Evolutionary conservation across 768 basidiomycete species (phyloP), one percentile per base, ranked within the genome.

Genomic region (Boletellus ananiceps): DNA sequence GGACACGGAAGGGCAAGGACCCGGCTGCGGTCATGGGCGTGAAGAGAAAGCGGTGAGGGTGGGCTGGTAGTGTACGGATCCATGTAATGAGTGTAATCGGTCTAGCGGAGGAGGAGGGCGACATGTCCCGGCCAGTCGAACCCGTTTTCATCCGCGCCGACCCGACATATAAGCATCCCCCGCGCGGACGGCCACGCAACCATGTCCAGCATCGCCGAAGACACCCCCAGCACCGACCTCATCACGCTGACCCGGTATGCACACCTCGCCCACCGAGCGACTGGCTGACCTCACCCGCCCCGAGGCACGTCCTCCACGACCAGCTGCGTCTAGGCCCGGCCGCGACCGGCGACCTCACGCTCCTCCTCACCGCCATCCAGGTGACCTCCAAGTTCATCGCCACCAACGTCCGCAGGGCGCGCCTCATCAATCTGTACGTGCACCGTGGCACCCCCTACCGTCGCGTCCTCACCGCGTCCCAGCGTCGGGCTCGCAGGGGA

Each of bases 401-500:
- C 2, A 94, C 92, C 58, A 98, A 97, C 64, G 96, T 99, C 62
- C 84, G 96, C 57, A 91, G 92, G 71, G 96, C 96, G 23, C 82
- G 95, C 42, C 77, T 99, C 54, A 97, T 99, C 74, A 98, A 99
- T 69, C 80, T 99, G 89, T 95, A 60, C 63, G 90, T 74, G 40
- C 36, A 29, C 38, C 27, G 33, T 29, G 29, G 8, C 13, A 44
- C 14, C 39, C 35, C 16, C 15, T 21, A 35, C 18, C 1, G 2
- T 36, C 33, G 16, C 33, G 23, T 29, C 34, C 51, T 54, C 18
- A 51, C 40, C 35, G 4, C 36, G 16, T 29, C 27, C 42, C 62
- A 95, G 93, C n/a, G 87, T 99, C 57, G 96, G 96, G 29, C 78
- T 95, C 18, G 96, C 96, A 14, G 96, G 96, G 14, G 93, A 94